Conservation (phyloP, 306 rosid species). For the Clitoria ternatea region DNA sequence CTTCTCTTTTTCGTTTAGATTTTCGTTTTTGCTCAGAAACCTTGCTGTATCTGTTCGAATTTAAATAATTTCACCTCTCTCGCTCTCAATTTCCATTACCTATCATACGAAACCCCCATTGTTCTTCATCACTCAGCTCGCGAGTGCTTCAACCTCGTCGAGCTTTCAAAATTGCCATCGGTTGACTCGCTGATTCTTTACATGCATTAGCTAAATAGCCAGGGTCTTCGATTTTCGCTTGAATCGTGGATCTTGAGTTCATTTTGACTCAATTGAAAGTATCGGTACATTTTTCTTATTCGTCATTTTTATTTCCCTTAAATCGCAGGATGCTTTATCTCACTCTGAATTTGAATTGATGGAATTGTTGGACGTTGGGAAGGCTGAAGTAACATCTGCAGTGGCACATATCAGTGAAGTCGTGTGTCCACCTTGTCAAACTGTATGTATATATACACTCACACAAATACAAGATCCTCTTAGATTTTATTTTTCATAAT, state of each 20-base stretch:
- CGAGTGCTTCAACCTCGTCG: not conserved
- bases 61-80: not conserved
- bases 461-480: not conserved
- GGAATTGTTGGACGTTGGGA: slow-evolving; percentile 77
- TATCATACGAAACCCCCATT: not conserved
- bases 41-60: not conserved
- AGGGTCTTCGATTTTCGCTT: not conserved
- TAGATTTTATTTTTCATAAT: not conserved
- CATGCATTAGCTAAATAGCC: not conserved
- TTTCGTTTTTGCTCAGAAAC: not conserved
- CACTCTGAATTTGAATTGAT: slow-evolving; percentile 81
- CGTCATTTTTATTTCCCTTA: not conserved
- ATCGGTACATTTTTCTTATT: not conserved
- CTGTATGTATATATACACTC: slow-evolving; percentile 38
- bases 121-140: not conserved
- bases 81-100: not conserved
- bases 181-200: not conserved
- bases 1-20: not conserved
- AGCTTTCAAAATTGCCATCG: not conserved
- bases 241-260: not conserved
- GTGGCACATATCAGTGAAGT: slow-evolving; percentile 75
- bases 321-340: slow-evolving; percentile 69
- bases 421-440: slow-evolving; percentile 82
- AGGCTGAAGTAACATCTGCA: slow-evolving; percentile 60
- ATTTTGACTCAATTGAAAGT: not conserved